A percentile compares a stretch with the other conserved stretches of the same genome.
Conservation (phyloP, 2,329 filamentous ascomycete species). For the Colletotrichum incanum region DNA sequence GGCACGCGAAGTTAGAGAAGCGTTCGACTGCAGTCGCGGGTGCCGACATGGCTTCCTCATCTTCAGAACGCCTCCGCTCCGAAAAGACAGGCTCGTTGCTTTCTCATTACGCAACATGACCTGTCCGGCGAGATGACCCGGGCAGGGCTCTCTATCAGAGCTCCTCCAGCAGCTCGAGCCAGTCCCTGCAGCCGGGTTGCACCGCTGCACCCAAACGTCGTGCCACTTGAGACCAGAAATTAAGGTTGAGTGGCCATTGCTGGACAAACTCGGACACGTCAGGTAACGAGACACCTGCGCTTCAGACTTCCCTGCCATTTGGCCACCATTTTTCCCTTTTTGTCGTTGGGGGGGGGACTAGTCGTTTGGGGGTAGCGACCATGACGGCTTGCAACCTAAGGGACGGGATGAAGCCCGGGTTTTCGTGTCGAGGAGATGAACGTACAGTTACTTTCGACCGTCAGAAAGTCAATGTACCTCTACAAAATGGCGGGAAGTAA, state of each 20-base stretch:
- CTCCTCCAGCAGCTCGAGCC: background rate
- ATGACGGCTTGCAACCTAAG: slow-evolving; percentile 2
- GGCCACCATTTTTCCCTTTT: slow-evolving; percentile 11
- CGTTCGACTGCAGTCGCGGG: slow-evolving; percentile 23
- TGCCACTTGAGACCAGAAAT: slow-evolving; percentile 6
- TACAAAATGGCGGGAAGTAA: slow-evolving; percentile 24
- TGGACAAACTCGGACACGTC: background rate
- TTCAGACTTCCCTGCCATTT: slow-evolving; percentile 15
- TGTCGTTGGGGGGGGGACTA: background rate
- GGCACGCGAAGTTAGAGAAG: slow-evolving; percentile 18
- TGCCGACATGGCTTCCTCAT: slow-evolving; percentile 28
- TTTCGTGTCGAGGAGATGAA: too few species aligned
- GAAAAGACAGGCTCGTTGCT: background rate
- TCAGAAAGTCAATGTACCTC: background rate
- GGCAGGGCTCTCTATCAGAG: background rate
- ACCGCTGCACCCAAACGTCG: slow-evolving; percentile 11
- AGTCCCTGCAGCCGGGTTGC: slow-evolving; percentile 9
- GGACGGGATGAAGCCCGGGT: slow-evolving; percentile 29
- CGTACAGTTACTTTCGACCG: background rate
- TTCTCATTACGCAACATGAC: background rate
- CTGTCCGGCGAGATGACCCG: background rate
- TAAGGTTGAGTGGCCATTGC: slow-evolving; percentile 16
- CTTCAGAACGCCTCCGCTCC: background rate
- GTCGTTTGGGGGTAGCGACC: slow-evolving; percentile 8
- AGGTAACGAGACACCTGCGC: slow-evolving; percentile 14